Conservation (phyloP, 441 rosid species). For the Cnidoscolus chayamansa region DNA sequence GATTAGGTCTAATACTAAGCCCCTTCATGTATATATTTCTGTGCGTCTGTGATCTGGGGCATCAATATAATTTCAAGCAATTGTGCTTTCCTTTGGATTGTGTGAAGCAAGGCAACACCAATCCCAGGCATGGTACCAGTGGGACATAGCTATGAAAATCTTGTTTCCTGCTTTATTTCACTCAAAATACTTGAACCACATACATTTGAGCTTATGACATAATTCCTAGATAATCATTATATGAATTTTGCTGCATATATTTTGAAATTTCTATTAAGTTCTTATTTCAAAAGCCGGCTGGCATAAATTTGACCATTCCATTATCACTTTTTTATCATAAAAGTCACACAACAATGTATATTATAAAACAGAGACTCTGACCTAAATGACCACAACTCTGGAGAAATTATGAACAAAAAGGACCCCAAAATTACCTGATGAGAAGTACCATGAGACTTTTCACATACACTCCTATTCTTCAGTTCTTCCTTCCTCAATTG, state of each 20-base stretch:
- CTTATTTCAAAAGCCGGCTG: background rate
- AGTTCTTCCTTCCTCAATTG: slow-evolving; percentile 81
- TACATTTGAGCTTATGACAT: background rate
- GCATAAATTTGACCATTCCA: background rate
- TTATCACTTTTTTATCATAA: background rate
- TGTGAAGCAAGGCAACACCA: background rate
- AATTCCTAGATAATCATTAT: background rate
- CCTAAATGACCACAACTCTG: background rate
- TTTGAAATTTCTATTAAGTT: background rate
- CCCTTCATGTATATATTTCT: no score
- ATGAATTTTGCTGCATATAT: background rate
- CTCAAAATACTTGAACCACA: background rate
- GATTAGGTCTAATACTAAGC: no score
- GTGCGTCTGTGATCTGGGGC: no score
- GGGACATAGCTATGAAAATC: background rate
- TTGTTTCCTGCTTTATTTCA: background rate
- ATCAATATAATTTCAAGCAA: no score
- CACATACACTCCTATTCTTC: slow-evolving; percentile 69
- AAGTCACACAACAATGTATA: background rate
- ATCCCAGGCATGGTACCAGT: background rate
- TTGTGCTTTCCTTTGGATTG: no score
- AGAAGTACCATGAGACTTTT: slow-evolving; percentile 52
- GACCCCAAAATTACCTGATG: slow-evolving; percentile 49
- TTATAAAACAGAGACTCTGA: background rate
- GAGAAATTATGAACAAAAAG: slow-evolving; percentile 6